Base-by-base conservation (phyloP, 108 stramenopile genomes). In the Skeletonema menzelii region DNA sequence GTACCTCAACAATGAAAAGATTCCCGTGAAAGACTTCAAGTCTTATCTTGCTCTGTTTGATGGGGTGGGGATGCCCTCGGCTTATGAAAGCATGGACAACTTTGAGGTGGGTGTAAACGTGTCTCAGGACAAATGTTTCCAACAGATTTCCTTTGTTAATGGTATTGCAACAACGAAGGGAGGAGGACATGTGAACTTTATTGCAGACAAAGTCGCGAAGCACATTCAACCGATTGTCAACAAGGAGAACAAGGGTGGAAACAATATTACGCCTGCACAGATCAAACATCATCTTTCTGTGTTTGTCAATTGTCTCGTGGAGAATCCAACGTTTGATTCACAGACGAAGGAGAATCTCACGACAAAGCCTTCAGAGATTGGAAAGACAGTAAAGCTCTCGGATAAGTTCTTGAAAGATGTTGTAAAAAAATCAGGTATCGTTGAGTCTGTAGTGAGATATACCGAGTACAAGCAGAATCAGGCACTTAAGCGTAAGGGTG, bases 311-410 rank as follows among this genome's bases (percentile, higher is more conserved):
- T 90, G 88, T 59, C 84, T 99, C 37, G 95, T 99, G 7, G 95
- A 96, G 57, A 99, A 99, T 83, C 97, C 97, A 8, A 89, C 97
- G 8, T 99, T 99, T 77, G 98, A 99, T 71, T 93, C 91, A 58
- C 99, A 99, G 75, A 99, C 97, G 35, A 99, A 99, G 85, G 99
- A 99, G 73, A 88, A 85, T 56, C 82, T 99, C 11, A 98, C 97
- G 7, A 95, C 93, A 22, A 84, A 85, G 27, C 77, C 89, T 8
- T 72, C 86, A 24, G 56, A 61, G 7, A 98, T 98, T 65, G 95
- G 95, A 8, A 84, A 83, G 14, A 65, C 76, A 19, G 89, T 84
- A 60, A 85, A 83, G n/a, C 77, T 96, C 7, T 82, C 92, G 2
- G 86, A 94, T 10, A 86, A 85, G 66, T 94, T 97, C 66, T 62